Evolutionary conservation across 2,329 filamentous ascomycete species (phyloP).

Genomic region (Metarhizium brunneum): DNA sequence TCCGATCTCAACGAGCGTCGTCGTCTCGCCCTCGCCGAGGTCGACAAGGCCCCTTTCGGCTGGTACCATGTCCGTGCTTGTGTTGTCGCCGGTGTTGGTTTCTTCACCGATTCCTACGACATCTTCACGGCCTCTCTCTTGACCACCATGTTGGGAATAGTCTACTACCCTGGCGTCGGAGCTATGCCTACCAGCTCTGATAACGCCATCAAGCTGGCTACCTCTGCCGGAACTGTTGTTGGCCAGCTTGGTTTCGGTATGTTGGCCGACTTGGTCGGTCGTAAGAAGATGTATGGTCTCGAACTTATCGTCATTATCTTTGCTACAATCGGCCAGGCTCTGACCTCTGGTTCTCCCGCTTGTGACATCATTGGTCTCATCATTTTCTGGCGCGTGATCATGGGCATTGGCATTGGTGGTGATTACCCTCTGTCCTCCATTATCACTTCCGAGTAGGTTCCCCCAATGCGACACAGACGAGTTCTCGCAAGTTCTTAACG

Average conservation of each 20-base stretch:
- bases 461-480: neutral
- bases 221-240: constrained; percentile 73
- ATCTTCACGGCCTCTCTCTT: constrained; percentile 71
- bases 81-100: constrained; percentile 72
- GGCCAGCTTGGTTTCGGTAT: constrained; percentile 75
- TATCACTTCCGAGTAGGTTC: constrained; percentile 66
- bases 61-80: constrained; percentile 78
- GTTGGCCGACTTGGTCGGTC: constrained; percentile 67
- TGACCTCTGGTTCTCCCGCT: constrained; percentile 53
- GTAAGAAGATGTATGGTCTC: constrained; percentile 64
- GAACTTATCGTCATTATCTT: constrained; percentile 76
- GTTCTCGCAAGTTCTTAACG: neutral
- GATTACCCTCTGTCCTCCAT: constrained; percentile 77
- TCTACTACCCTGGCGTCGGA: constrained; percentile 55
- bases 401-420: constrained; percentile 38
- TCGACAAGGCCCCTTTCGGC: constrained; percentile 73
- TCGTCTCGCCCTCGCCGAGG: constrained; percentile 69
- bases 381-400: constrained; percentile 74
- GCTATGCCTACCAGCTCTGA: constrained; percentile 59
- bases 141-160: constrained; percentile 68
- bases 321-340: constrained; percentile 62
- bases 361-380: constrained; percentile 57
- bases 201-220: constrained; percentile 78
- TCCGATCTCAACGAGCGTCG: constrained; percentile 70
- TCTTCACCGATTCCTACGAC: constrained; percentile 82